Evolutionary conservation across 2,329 filamentous ascomycete genomes (phyloP), one percentile per base, ranked within the genome.

Genomic region (Cladosporium cucumerinum): DNA sequence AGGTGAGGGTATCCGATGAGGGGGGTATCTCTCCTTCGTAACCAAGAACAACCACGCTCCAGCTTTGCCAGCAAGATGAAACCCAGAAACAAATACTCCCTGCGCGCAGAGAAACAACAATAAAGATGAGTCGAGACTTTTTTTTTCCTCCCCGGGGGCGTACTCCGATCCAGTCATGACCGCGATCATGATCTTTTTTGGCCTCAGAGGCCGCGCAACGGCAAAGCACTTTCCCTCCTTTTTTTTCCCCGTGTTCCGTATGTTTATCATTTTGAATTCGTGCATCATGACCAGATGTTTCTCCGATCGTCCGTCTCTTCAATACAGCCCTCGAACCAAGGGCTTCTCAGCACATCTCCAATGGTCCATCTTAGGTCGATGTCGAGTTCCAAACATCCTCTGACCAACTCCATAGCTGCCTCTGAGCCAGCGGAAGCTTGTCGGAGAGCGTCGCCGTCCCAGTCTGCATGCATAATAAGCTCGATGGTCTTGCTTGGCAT

Each of bases 391-490:
- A 90, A 77, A 71, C 87, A 89, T 4, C 86, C 85, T 51, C 79
- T 77, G 18, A 89, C 78, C 26, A 89, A 71, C n/a, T 85, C 84
- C 52, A 86, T 76, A 11, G 82, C 82, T 28, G 83, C 81, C 32
- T 80, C 76, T 11, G 70, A 71, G 16, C 78, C 73, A 14, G 75
- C 77, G 0, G 78, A 77, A n/a, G 75, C 74, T 16, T 78, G 78
- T 28, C 82, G 75, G 26, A 88, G 76, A 14, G 80, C 77, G 16
- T 82, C 75, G 12, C 78, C 75, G 64, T 88, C 80, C 85, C 86
- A 90, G 21, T 84, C 82, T 6, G 86, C 87, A 18, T 79, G 80
- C 32, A 85, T 74, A 65, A 90, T 89, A 69, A 86, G 84, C 66
- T 82, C 81, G 63, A 83, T 82, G 4, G 88, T 81, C 64, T 84